Base-by-base conservation (phyloP, 1,284 basidiomycete genomes). In the Jaminaea rosea region DNA sequence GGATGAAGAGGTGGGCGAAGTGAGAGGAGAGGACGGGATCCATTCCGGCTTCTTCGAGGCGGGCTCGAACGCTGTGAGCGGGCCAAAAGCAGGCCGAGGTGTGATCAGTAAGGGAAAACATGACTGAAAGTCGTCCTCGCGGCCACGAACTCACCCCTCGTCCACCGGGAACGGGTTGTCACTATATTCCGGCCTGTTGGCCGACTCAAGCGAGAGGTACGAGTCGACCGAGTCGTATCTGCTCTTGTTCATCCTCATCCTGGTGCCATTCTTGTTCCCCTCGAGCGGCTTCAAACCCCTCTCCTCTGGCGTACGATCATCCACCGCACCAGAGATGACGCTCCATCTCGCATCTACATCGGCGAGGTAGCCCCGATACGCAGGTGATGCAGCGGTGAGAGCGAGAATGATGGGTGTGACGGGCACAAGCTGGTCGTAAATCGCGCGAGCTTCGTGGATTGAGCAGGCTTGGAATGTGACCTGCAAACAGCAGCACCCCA, bases 271-370 rank as follows among this genome's bases (percentile, higher is more conserved):
- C 47, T 9, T 19, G 34, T 44, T 2, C 42, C 24, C 29, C 47
- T 53, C 9, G 62, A 17, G 47, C 3, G 58, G 44, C 34, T 52
- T 86, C 55, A 87, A 64, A 2, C 91, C 92, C 47, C 92, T 82
- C 75, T 99, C 94, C 72, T 93, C 91, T 59, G 86, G 83, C 15
- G 90, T 98, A 44, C 94, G 82, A 76, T 98, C 94, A 71, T 99
- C 94, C 0, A 98, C 92, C 60, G 88, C 88, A 6, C 86, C 93
- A 4, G 93, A 87, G 62, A 99, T 94, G 19, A 98, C 93, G 72
- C 96, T 89, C 94, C 94, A 99, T 24, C 94, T 83, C 67, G 88
- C 92, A 76, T 99, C 94, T 2, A 97, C 91, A 69, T 98, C 93
- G 26, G 93, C 84, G 37, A 99, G 81, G 71, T 90, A 87, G 10